Evolutionary conservation across 192 early-diverging fungal genomes (phyloP), one percentile per base, ranked within the genome.

Genomic region (Entomortierella beljakovae): DNA sequence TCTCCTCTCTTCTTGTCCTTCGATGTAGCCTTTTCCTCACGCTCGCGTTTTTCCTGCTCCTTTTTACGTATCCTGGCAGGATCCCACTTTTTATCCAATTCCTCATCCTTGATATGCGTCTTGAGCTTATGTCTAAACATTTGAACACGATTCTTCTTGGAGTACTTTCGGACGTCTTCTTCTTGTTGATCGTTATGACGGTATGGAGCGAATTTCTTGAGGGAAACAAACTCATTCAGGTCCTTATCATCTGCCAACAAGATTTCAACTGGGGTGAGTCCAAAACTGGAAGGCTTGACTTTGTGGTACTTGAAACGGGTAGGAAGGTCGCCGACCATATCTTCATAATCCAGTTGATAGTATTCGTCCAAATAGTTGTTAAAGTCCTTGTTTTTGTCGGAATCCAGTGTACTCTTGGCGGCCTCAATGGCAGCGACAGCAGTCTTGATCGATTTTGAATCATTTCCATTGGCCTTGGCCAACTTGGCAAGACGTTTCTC

Each of bases 291-390:
- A 1, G 91, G 60, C 64, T 91, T 88, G 15, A 94, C 93, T 81
- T 95, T 88, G n/a, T 87, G 82, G 86, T 99, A 99, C 70, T 94
- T 95, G 85, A 98, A 99, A 58, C 96, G 87, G 6, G 94, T 95
- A 3, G 94, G 91, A 29, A 94, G 48, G 67, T 92, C 95, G 59
- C 91, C 95, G 63, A 93, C 90, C 81, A 97, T 90, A 73, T 99
- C 96, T 71, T 99, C 95, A 75, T 94, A 96, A 70, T 95, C 94
- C 10, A 98, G 87, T 65, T 94, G 88, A 79, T 97, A 95, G 84
- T 93, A 92, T 64, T 99, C 93, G 58, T 97, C 95, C 82, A 99
- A 70, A 79, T 95, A 93, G 20, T 91, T 74, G 26, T 86, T 86
- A 68, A 87, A 85, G 53, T 85, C 84, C 80, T 80, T 83, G 66